Percentiles rank a stretch among this genome's conserved stretches.
phyloP scores from a whole-genome alignment of 2,329 filamentous ascomycete species.

The Fusarium cicatricum region DNA sequence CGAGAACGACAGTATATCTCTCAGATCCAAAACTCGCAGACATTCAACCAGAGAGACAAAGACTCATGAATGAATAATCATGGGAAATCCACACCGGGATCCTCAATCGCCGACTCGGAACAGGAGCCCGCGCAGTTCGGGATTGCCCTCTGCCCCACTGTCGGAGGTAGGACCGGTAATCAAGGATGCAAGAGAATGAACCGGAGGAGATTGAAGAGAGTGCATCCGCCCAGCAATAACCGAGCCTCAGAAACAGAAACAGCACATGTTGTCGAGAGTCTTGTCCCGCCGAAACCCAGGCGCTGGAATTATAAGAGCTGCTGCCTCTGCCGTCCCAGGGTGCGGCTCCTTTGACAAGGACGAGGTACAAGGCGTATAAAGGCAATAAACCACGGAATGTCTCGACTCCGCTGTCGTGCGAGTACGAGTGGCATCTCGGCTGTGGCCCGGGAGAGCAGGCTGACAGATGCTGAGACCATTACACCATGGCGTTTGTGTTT shows the following conservation, averaged over 20 bases:
- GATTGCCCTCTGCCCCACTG: conserved; percentile 31
- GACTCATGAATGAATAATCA: conserved; percentile 25
- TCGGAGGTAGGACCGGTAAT: conserved; percentile 27
- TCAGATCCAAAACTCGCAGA: conserved; percentile 13
- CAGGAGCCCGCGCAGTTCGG: conserved; percentile 32
- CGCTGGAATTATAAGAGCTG: too few species aligned
- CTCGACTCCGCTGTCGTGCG: conserved; percentile 27
- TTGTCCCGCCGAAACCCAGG: too few species aligned
- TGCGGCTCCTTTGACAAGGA: too few species aligned
- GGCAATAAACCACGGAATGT: conserved; percentile 21
- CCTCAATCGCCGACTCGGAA: conserved; percentile 29
- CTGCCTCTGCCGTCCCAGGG: too few species aligned
- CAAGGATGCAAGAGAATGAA: conserved; percentile 36
- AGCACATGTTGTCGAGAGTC: neutral
- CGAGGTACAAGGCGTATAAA: neutral
- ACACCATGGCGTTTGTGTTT: conserved; percentile 34
- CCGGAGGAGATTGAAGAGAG: conserved; percentile 13
- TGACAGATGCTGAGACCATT: conserved; percentile 36
- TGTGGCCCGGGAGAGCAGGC: conserved; percentile 31
- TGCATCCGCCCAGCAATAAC: conserved; percentile 6
- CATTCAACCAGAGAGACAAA: conserved; percentile 1
- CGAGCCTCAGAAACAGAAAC: conserved; percentile 9
- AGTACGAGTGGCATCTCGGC: conserved; percentile 35
- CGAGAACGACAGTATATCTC: neutral
- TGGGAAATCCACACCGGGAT: conserved; percentile 22